These are phyloP conservation scores for Neonothopanus nambi DNA, from an alignment of 1,284 basidiomycete genomes.

Conservation along the genomic window DNA sequence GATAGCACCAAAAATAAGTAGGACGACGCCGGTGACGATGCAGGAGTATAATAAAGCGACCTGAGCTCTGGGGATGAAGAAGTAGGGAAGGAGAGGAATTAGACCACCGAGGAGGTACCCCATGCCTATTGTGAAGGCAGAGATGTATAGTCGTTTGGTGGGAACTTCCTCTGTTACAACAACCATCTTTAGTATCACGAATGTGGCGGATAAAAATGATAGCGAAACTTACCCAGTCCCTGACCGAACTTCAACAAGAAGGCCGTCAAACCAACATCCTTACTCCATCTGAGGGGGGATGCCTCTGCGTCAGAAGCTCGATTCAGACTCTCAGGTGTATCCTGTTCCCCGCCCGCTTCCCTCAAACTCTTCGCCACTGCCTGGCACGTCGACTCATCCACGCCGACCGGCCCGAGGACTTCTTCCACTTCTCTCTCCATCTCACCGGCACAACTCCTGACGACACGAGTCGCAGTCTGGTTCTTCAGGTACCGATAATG, in stretches of 20 bases:
- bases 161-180: constrained; percentile 75
- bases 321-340: constrained; percentile 22
- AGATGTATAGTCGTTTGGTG: constrained; percentile 67
- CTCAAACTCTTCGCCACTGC: constrained; percentile 77
- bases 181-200: no score
- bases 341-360: constrained; percentile 57
- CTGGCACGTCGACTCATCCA: constrained; percentile 80
- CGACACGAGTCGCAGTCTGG: constrained; percentile 79
- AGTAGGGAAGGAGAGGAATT: constrained; percentile 86
- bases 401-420: constrained; percentile 86
- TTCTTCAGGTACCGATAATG: constrained; percentile 84
- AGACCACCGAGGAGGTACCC: constrained; percentile 86
- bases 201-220: background rate
- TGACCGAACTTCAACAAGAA: constrained; percentile 94
- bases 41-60: constrained; percentile 73
- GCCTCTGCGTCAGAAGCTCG: constrained; percentile 46
- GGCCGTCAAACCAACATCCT: constrained; percentile 81
- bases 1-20: constrained; percentile 87
- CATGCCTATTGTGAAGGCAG: constrained; percentile 90
- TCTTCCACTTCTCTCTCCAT: constrained; percentile 94
- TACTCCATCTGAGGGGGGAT: constrained; percentile 58
- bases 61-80: constrained; percentile 75
- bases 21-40: constrained; percentile 78
- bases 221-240: constrained; percentile 66
- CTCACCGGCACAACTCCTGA: constrained; percentile 87